Conservation (phyloP, 495 filamentous ascomycete species). For the Aspergillus baeticus region DNA sequence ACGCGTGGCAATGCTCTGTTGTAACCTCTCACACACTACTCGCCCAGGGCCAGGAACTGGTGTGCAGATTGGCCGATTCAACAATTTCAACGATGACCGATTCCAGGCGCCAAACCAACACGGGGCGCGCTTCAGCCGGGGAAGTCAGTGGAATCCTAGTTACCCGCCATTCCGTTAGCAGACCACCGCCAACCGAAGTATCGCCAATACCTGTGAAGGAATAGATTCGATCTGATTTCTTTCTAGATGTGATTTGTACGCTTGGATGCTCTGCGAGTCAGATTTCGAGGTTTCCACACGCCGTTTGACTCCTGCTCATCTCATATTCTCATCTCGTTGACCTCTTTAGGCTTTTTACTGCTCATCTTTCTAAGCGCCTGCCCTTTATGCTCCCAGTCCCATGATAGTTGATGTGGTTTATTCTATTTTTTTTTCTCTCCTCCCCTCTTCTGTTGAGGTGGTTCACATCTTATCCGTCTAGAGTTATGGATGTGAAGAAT, state of each 20-base stretch:
- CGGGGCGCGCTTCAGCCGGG: conserved; percentile 35
- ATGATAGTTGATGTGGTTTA: not conserved
- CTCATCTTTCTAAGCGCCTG: not conserved
- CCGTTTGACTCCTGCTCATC: conserved; percentile 10
- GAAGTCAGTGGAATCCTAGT: conserved; percentile 37
- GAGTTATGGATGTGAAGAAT: conserved; percentile 14
- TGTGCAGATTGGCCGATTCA: conserved; percentile 56
- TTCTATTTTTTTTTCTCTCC: conserved; percentile 14
- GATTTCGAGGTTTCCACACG: conserved; percentile 12
- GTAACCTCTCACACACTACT: conserved; percentile 83
- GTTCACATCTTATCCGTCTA: conserved; percentile 21
- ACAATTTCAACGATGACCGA: conserved; percentile 54
- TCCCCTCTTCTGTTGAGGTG: conserved; percentile 18
- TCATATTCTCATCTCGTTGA: conserved; percentile 15
- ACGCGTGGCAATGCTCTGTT: conserved; percentile 97
- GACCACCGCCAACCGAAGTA: not conserved
- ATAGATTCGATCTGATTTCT: conserved; percentile 14
- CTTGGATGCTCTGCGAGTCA: conserved; percentile 10
- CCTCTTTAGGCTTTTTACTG: conserved; percentile 8
- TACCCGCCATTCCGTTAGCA: conserved; percentile 40
- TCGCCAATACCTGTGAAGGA: not conserved
- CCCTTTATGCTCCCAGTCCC: not conserved
- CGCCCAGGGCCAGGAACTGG: conserved; percentile 81
- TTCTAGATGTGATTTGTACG: conserved; percentile 17
- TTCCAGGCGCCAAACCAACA: conserved; percentile 28